These are phyloP conservation scores for Lichtheimia ornata DNA, from an alignment of 371 early-diverging fungal species.

Conservation along the genomic window DNA sequence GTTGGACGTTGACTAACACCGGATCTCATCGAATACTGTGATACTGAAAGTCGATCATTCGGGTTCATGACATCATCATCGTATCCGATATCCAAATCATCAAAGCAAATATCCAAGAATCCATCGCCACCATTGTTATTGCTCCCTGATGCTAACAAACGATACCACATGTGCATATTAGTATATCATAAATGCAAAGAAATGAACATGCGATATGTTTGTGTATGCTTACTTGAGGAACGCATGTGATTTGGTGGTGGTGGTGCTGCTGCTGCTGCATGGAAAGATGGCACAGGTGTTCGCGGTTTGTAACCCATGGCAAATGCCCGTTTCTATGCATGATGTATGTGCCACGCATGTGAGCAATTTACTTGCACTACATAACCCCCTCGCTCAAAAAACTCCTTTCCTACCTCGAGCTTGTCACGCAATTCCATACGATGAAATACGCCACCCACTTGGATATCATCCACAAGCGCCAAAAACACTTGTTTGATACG, in stretches of 20 bases:
- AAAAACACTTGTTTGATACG: slow-evolving; percentile 62
- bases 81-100: slow-evolving; percentile 38
- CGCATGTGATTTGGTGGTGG: neutral
- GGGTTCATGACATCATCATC: slow-evolving; percentile 22
- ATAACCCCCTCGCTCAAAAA: neutral
- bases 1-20: slow-evolving; percentile 24
- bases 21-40: slow-evolving; percentile 20
- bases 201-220: too few species aligned
- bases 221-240: slow-evolving; percentile 2
- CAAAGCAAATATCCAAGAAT: slow-evolving; percentile 18
- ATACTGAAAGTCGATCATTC: slow-evolving; percentile 15
- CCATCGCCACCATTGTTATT: neutral
- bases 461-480: slow-evolving; percentile 58
- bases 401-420: slow-evolving; percentile 47
- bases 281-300: slow-evolving; percentile 2
- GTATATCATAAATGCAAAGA: neutral
- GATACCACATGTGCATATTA: neutral
- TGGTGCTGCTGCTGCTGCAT: neutral
- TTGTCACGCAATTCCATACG: slow-evolving; percentile 55
- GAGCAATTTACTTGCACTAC: slow-evolving; percentile 6
- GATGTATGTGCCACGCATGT: neutral
- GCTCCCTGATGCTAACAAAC: neutral
- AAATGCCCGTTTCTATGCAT: slow-evolving; percentile 12
- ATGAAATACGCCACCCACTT: slow-evolving; percentile 54
- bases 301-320: slow-evolving; percentile 5